Percentiles rank a stretch among this genome's conserved stretches.
phyloP scores from a whole-genome alignment of 495 filamentous ascomycete genomes.

The Peziza echinospora region DNA sequence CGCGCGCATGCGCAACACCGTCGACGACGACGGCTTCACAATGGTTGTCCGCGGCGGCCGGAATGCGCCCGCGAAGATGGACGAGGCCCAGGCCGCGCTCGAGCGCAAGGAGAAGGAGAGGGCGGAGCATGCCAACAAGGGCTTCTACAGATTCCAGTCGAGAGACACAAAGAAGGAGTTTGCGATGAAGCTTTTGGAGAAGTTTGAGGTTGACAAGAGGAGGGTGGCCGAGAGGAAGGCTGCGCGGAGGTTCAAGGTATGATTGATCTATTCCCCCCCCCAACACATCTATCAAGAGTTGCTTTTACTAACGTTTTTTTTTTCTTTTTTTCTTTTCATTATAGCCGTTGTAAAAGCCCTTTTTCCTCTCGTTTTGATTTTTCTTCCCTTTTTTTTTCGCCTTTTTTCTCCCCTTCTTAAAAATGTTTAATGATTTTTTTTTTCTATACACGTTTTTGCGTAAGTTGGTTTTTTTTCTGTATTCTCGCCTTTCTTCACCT shows the following conservation, averaged over 20 bases:
- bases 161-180: slow-evolving; percentile 72
- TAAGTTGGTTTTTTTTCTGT: too few species aligned
- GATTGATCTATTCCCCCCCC: too few species aligned
- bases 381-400: too few species aligned
- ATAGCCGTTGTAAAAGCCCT: too few species aligned
- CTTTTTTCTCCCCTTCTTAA: too few species aligned
- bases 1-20: slow-evolving; percentile 43
- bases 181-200: slow-evolving; percentile 42
- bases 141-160: slow-evolving; percentile 89
- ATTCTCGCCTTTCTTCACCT: too few species aligned
- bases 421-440: too few species aligned
- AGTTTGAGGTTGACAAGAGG: slow-evolving; percentile 43
- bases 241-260: slow-evolving; percentile 33
- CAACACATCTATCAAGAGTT: too few species aligned
- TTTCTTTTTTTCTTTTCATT: too few species aligned
- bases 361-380: too few species aligned
- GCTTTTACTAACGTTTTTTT: too few species aligned
- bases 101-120: slow-evolving; percentile 53
- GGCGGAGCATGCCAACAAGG: slow-evolving; percentile 41
- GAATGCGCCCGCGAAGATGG: slow-evolving; percentile 44
- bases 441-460: too few species aligned
- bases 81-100: slow-evolving; percentile 50
- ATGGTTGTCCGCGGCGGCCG: slow-evolving; percentile 59
- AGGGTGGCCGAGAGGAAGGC: slow-evolving; percentile 35
- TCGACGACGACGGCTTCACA: slow-evolving; percentile 89